Conservation (phyloP, 441 rosid genomes). For the Pelargonium citronellum region DNA sequence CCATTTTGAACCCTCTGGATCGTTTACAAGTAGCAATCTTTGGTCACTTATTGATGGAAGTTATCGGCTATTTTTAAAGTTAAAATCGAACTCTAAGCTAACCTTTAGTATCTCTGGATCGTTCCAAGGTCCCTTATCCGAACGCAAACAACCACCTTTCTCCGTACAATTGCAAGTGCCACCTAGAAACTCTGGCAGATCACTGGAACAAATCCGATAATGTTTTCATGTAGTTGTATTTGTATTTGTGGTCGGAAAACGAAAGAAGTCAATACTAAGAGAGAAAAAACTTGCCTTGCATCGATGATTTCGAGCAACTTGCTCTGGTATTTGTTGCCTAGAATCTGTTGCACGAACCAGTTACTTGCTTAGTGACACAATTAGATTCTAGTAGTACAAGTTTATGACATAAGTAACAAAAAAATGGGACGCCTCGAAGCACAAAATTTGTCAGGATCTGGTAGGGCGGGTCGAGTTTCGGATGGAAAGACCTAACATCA, state of each 20-base stretch:
- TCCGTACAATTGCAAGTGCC: conserved; percentile 72
- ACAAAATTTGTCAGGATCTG: not conserved
- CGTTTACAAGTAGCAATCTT: not conserved
- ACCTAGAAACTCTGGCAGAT: conserved; percentile 75
- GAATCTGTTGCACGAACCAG: conserved; percentile 41
- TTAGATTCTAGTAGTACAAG: not conserved
- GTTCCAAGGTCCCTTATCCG: conserved; percentile 96
- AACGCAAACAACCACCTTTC: conserved; percentile 78
- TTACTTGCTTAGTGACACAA: conserved; percentile 21
- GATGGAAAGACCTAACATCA: too few species aligned
- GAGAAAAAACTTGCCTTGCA: conserved; percentile 35
- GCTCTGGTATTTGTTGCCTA: conserved; percentile 74
- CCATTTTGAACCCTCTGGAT: conserved; percentile 71
- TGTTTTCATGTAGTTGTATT: not conserved
- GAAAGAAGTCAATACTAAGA: not conserved
- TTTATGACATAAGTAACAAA: not conserved
- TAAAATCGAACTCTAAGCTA: not conserved
- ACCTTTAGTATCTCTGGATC: conserved; percentile 64
- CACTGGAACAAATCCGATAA: conserved; percentile 35
- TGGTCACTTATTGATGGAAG: too few species aligned
- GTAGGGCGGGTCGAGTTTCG: too few species aligned
- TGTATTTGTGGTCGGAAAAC: too few species aligned
- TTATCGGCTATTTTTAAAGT: not conserved
- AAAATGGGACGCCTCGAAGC: not conserved
- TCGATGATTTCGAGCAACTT: conserved; percentile 83